These are phyloP conservation scores for Lyophyllum semitale DNA, from an alignment of 768 basidiomycete species.

Conservation along the genomic window DNA sequence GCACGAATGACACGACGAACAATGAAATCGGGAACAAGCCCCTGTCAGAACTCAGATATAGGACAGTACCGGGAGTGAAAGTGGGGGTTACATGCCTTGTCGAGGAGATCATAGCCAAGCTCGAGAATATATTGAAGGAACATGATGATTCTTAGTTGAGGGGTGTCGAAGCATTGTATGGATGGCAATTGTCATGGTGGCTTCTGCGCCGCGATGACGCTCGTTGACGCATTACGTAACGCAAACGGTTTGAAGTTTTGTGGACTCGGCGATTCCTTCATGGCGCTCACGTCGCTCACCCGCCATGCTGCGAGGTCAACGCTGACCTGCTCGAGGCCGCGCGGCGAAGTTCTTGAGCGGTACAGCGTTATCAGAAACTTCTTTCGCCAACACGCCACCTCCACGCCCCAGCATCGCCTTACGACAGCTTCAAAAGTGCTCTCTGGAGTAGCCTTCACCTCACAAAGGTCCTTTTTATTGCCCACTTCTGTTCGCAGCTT, in stretches of 20 bases:
- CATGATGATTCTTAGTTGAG: not conserved
- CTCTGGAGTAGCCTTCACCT: not conserved
- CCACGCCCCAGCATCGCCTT: not conserved
- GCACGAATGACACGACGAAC: slow-evolving; percentile 34
- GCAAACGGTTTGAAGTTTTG: not conserved
- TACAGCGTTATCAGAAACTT: slow-evolving; percentile 61
- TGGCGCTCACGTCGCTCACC: slow-evolving; percentile 7
- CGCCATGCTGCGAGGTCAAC: slow-evolving; percentile 8
- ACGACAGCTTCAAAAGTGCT: not conserved
- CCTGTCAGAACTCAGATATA: slow-evolving; percentile 32
- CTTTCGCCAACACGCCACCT: slow-evolving; percentile 41
- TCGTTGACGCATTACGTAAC: not conserved
- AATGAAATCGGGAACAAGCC: slow-evolving; percentile 63
- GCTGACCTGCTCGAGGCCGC: slow-evolving; percentile 2
- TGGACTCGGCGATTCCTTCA: not conserved
- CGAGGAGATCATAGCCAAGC: slow-evolving; percentile 10
- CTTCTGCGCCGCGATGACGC: too few relatives aligned
- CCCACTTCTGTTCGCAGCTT: slow-evolving; percentile 16
- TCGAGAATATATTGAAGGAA: slow-evolving; percentile 6
- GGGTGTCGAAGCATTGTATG: not conserved
- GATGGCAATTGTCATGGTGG: too few relatives aligned
- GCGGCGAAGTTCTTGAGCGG: slow-evolving; percentile 49
- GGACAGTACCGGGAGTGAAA: slow-evolving; percentile 16
- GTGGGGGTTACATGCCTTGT: slow-evolving; percentile 9
- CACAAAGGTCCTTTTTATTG: not conserved